Base-by-base conservation (phyloP, 805 yeast species). In the Ogataea populi-albae region DNA sequence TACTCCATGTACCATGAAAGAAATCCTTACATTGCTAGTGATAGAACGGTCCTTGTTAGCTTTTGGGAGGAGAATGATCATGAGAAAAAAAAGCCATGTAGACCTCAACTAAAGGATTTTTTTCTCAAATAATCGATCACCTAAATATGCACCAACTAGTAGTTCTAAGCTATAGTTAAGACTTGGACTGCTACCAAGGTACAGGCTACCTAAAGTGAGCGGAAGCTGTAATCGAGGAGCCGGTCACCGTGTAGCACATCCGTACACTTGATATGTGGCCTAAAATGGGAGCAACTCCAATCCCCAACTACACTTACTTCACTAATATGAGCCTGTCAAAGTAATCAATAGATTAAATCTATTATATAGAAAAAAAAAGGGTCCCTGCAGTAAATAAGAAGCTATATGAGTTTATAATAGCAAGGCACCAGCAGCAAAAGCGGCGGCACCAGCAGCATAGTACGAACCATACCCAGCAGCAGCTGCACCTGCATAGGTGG, bases 1-100 rank as follows among this genome's bases (percentile, higher is more conserved):
- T 52, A 55, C 30, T 57, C 52, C 28, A 63, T 56, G 4, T 50
- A 59, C 30, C 65, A 62, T 41, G 66, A 65, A 1, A 43, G 65
- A 33, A 31, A 33, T 15, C 26, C 35, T 5, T 62, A 63, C 9
- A 55, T 55, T 54, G 46, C 49, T 17, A 63, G 64, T 3, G 52
- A 46, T 7, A 43, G 66, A 35, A 38, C 34, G 8, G 47, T 61
- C 6, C 31, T 59, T 22, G 64, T 59, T 4, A 57, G 64, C 32
- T 59, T 60, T 64, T 61, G 66, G 66, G 65, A 60, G 21, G 26
- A 33, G 12, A 23, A 25, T 11, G 29, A 26, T n/a, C n/a, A 17
- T 6, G 5, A 12, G 14, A 12, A 3, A 20, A 26, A 27, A 24
- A n/a, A 30, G 64, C 37, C 19, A 9, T 30, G 19, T 17, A 28